phyloP scores from a whole-genome alignment of 495 filamentous ascomycete species.

The Haplographium delicatum region DNA sequence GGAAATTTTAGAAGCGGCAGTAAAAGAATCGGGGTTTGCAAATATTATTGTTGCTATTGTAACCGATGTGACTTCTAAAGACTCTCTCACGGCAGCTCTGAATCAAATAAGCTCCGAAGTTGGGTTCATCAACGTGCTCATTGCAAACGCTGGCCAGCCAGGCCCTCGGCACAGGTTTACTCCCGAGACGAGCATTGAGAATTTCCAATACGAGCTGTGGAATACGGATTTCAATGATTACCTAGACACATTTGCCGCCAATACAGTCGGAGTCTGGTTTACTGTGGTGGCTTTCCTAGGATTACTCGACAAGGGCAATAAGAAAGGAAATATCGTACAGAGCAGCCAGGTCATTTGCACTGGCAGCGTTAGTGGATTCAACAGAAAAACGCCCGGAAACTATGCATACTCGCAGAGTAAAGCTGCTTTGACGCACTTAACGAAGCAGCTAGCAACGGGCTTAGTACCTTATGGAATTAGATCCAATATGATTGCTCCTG shows the following conservation, averaged over 20 bases:
- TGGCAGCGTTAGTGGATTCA: conserved; percentile 57
- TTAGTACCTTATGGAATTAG: conserved; percentile 55
- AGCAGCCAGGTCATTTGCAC: conserved; percentile 60
- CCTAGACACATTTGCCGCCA: conserved; percentile 52
- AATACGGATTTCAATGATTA: conserved; percentile 51
- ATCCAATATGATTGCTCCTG: conserved; percentile 62
- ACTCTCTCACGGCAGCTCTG: conserved; percentile 47
- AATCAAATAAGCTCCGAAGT: conserved; percentile 44
- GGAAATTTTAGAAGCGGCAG: conserved; percentile 42
- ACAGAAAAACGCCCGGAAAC: conserved; percentile 43
- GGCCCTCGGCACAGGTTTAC: too few relatives aligned
- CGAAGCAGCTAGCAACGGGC: conserved; percentile 52
- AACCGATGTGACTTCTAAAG: conserved; percentile 61
- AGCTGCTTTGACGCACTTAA: conserved; percentile 56
- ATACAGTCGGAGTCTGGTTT: conserved; percentile 56
- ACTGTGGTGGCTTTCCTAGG: conserved; percentile 59
- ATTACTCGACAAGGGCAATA: conserved; percentile 58
- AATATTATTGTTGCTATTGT: conserved; percentile 51
- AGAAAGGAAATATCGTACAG: conserved; percentile 42
- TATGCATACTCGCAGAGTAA: conserved; percentile 63
- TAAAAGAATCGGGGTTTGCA: conserved; percentile 20
- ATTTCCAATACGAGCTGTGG: conserved; percentile 47
- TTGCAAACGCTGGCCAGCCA: conserved; percentile 61
- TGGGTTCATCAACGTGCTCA: conserved; percentile 55
- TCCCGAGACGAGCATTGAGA: conserved; percentile 34